Percentiles rank a stretch among this genome's conserved stretches.
Evolutionary conservation across 306 rosid genomes (phyloP).

Genomic region (Prunus mira): DNA sequence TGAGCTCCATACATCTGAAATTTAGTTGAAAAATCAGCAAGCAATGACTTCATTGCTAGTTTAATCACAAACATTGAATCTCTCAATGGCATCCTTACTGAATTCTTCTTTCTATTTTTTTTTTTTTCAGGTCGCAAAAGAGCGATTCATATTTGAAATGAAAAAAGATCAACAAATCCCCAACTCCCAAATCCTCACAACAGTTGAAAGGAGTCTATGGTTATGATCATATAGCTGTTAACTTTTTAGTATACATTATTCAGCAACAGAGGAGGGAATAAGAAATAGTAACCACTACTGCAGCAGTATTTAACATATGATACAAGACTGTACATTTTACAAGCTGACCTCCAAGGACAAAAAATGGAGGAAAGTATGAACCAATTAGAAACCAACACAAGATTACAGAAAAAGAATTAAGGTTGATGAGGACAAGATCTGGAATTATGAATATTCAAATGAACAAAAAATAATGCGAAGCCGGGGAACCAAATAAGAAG

Average conservation of each 20-base stretch:
- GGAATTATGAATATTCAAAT: background rate
- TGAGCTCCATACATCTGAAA: no score
- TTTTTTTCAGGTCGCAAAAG: background rate
- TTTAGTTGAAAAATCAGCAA: no score
- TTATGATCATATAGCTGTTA: background rate
- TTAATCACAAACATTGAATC: background rate
- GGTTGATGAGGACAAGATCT: background rate
- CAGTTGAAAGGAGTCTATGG: background rate
- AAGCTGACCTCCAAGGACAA: conserved; percentile 11
- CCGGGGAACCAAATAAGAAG: background rate
- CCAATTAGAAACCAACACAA: background rate
- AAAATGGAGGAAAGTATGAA: background rate
- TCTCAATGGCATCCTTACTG: background rate
- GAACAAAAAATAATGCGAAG: background rate
- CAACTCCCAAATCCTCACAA: background rate
- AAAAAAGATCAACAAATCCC: background rate
- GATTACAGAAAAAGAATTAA: background rate
- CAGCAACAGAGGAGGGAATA: background rate
- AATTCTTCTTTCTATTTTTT: background rate
- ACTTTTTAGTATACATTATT: background rate
- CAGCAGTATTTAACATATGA: background rate
- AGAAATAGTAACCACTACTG: background rate
- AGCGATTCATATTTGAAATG: background rate
- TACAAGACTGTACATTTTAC: conserved; percentile 41
- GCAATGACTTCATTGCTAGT: background rate